Conservation (phyloP, 345 rosid species). For the Citrus maxima region DNA sequence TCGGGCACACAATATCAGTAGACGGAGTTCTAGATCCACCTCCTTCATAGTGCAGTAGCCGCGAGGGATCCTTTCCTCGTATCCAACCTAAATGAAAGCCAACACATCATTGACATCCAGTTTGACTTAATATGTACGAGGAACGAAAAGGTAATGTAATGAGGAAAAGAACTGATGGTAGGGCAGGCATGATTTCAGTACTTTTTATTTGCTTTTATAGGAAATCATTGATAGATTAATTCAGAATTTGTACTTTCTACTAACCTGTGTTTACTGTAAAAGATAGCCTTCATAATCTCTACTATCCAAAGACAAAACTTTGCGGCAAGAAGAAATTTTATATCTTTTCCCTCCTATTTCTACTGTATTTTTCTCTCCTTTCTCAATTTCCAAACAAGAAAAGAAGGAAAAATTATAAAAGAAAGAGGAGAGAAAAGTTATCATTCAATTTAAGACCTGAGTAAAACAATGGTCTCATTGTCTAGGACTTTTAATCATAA, state of each 20-base stretch:
- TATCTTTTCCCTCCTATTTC: neutral
- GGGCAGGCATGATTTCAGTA: neutral
- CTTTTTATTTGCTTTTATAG: neutral
- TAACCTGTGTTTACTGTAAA: neutral
- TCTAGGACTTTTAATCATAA: neutral
- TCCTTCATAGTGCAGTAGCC: slow-evolving; percentile 91
- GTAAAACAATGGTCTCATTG: neutral
- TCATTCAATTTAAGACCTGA: neutral
- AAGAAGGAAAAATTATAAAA: slow-evolving; percentile 3
- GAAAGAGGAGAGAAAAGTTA: neutral
- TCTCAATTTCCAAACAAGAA: neutral
- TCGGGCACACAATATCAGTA: slow-evolving; percentile 93
- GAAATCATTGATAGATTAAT: neutral
- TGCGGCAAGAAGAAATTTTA: neutral
- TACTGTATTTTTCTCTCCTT: neutral
- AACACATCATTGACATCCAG: slow-evolving; percentile 12
- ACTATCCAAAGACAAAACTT: neutral
- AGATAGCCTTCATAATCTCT: neutral
- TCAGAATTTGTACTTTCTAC: neutral
- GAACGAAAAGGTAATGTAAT: neutral
- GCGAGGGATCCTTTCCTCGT: slow-evolving; percentile 76
- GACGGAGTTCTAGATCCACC: slow-evolving; percentile 92
- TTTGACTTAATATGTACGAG: slow-evolving; percentile 3
- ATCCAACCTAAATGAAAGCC: slow-evolving; percentile 68
- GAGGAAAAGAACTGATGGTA: neutral